Base-by-base conservation (phyloP, 106 monocot genomes). In the Allium sativum region DNA sequence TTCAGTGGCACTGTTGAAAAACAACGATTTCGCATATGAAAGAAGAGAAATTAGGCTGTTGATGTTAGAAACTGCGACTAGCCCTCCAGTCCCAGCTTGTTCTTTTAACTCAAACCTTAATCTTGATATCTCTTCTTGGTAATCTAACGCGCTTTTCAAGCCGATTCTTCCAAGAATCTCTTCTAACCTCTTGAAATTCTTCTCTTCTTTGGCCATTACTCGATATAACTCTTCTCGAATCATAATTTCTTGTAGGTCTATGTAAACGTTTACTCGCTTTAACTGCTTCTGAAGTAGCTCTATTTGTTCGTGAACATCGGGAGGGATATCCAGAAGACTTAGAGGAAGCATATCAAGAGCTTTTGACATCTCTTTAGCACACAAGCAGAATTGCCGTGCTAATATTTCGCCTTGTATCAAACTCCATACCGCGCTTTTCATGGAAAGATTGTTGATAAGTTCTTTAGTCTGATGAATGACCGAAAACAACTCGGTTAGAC, bases 31-130 rank as follows among this genome's bases (percentile, higher is more conserved):
- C 4, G 61, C 20, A 40, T 65, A 52, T 10, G 60, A 52, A 13
- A 78, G 40, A 7, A 82, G 48, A 14, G 67, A 11, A 19, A 82
- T 67, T 16, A 82, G 70, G 52, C 9, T 70, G 47, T 74, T 70
- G 21, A 82, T 56, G 51, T 71, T 77, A 16, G 74, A 73, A 3
- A 82, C 58, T 9, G 71, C 82, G n/a, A 82, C 63, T 11, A 82
- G 43, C 6, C 82, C 82, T 3, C 82, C 82, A 12, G 82, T 82
- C 40, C 82, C 82, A 8, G 82, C 82, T 61, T 82, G 82, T 55
- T 66, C 69, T 1, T 31, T 18, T 9, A 63, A 42, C 58, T 82
- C 77, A 0, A 62, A 22, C 46, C 68, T 69, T 8, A 82, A 55
- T 44, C 48, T 66, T 20, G 18, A 18, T 0, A 71, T 44, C 63